Base-by-base conservation (phyloP, 768 basidiomycete genomes). In the Mycena capillaripes region DNA sequence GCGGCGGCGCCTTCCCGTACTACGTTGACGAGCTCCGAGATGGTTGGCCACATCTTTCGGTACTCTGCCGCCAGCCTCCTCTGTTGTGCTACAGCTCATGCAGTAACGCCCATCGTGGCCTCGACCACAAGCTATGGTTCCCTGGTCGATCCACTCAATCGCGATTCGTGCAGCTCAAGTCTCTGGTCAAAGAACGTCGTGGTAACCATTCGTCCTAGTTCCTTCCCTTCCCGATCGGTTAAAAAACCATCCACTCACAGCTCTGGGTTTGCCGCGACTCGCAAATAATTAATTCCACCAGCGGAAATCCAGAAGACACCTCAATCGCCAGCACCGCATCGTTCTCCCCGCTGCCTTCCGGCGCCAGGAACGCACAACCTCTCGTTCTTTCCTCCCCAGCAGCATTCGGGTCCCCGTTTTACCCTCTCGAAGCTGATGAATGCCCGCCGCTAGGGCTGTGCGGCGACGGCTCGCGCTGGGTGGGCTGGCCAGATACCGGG, bases 401-500 rank as follows among this genome's bases (percentile, higher is more conserved):
- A 32, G 21, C 25, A 4, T 72, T 66, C 29, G 71, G 71, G 4
- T 32, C 52, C n/a, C 44, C 48, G 7, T 72, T 64, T 56, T 72
- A 68, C 60, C 34, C 71, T 6, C 66, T 72, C 29, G 66, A 64
- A 32, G 21, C 60, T 4, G 71, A 72, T 44, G 66, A 72, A 36
- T 72, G 71, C 16, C 66, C 66, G 8, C n/a, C 60, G 25, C 55
- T 23, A 21, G 71, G 71, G 11, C 30, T 53, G 4, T 72, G 71
- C 61, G 30, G 42, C 46, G 61, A 72, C 36, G 66, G 66, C 0
- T 57, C 61, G 27, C 66, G 71, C 27, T 72, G 71, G 71, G 71
- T 72, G 30, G 71, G 71, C n/a, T 72, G 71, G 71, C 71, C 71
- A 6, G 42, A 72, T n/a, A 72, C 66, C 4, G 71, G 53, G 4